phyloP scores from a whole-genome alignment of 768 basidiomycete species.

The Candolleomyces eurysporus region DNA sequence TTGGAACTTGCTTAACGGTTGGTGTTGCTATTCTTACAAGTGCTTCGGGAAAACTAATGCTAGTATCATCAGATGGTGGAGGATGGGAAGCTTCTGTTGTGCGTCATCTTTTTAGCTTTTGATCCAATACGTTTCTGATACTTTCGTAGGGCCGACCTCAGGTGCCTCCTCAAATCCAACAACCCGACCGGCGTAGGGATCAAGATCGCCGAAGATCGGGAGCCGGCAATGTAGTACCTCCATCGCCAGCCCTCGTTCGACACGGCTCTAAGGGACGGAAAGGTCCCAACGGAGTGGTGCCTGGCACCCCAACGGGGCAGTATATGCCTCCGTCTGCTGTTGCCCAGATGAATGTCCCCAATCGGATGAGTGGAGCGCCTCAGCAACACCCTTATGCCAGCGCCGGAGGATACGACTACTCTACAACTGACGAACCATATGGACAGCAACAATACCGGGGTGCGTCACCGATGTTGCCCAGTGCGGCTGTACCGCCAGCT shows the following conservation, averaged over 20 bases:
- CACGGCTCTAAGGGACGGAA: conserved; percentile 73
- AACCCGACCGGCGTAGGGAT: conserved; percentile 62
- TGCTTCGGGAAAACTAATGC: conserved; percentile 1
- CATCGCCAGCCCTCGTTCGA: conserved; percentile 77
- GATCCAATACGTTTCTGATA: conserved; percentile 4
- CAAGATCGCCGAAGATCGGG: conserved; percentile 63
- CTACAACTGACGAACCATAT: conserved; percentile 55
- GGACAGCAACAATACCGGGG: conserved; percentile 67
- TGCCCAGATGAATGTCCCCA: conserved; percentile 70
- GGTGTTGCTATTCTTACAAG: background rate
- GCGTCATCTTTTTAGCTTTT: conserved; percentile 24
- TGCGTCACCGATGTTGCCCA: conserved; percentile 79
- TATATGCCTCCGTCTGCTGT: conserved; percentile 70
- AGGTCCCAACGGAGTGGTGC: conserved; percentile 55
- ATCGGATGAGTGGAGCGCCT: conserved; percentile 45
- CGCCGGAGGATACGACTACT: conserved; percentile 61
- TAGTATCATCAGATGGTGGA: conserved; percentile 61
- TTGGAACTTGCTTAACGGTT: conserved; percentile 90
- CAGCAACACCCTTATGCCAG: conserved; percentile 67
- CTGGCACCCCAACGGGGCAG: conserved; percentile 49
- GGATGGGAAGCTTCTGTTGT: conserved; percentile 90
- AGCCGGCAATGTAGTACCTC: conserved; percentile 60
- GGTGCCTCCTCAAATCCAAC: conserved; percentile 65
- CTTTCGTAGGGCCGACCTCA: conserved; percentile 56
- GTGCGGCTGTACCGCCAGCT: conserved; percentile 65